Base-by-base conservation (phyloP, 129 eudicot species). In the Helianthus annuus region DNA sequence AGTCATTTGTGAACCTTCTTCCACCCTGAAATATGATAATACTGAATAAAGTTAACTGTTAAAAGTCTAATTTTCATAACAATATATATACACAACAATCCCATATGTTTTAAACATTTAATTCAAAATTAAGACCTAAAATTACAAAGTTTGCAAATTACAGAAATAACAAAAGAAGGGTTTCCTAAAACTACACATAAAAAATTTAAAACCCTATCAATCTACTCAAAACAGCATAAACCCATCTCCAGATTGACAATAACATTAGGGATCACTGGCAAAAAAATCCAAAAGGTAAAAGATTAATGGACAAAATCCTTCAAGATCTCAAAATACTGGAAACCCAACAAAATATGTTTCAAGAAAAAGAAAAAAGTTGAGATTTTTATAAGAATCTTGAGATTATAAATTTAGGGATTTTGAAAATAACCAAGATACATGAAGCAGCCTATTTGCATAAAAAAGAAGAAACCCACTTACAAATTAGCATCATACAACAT, bases 21-120 rank as follows among this genome's bases (percentile, higher is more conserved):
- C 68, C 45, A 64, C 58, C 82, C 82, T 78, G 82, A 78, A 64
- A 78, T n/a, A 54, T 55, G 34, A 32, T 12, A 71, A 69, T 64
- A 52, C 32, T 16, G 5, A 53, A 14, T 12, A n/a, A 55, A 45
- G 66, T 7, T 76, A 45, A 46, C 44, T 39, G 46, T 56, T 76
- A 45, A 46, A 55, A 53, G 46, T 66, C 44, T 45, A 29, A 29
- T 19, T 67, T 67, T 11, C 48, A 58, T 66, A 76, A 56, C 51
- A 57, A 70, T 4, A 3, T 19, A 19, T 19, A 19, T 39, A 6
- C 17, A 55, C 19, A 51, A 56, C 53, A 69, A 54, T 69, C 74
- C 10, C 52, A 53, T 56, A 52, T 52, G 60, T 29, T 48, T 15
- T n/a, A 19, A 19, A 19, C 22, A 0, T 19, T 19, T 0, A 15